Evolutionary conservation across 176 grass and related monocot species (phyloP), one percentile per base, ranked within the genome.

Genomic region (Cenchrus fungigraminus): DNA sequence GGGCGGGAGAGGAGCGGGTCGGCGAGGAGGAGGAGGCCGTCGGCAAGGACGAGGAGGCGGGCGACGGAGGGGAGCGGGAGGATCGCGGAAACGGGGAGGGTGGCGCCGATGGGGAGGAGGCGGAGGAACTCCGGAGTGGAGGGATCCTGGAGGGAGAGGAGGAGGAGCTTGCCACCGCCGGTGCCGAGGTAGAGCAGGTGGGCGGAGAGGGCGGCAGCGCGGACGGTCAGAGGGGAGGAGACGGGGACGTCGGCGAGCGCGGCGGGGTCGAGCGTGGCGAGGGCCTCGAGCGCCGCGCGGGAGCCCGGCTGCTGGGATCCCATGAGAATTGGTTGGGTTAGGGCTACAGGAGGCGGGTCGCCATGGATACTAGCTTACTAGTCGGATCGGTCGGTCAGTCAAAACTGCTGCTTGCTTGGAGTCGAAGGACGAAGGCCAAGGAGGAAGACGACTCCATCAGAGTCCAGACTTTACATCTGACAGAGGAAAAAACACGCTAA

Each of bases 91-190:
- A 98, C 73, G 62, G 86, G 46, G 53, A 92, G 86, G 74, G 73
- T 86, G 52, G 78, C 37, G 56, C 83, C 46, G 87, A 91, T 60
- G 86, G 83, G 58, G 84, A 87, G 76, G n/a, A 95, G 79, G 79
- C 88, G 86, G 77, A 91, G 68, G 88, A 95, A 93, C 54, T 87
- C 89, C 1, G 89, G 74, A 12, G 85, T 14, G 28, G 83, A 58
- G 54, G 67, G n/a, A 2, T 53, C 50, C 2, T 57, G 58, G 71
- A 88, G 84, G 65, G 92, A 93, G 89, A 93, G 70, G 20, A 98
- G 87, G 66, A 95, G 90, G 11, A 98, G 79, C 83, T 98, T 98
- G 25, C 93, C 96, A 17, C 96, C 96, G 13, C 96, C 93, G 1
- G 96, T 95, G 85, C 96, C 96, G 71, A 98, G 28, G 88, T 95